These are phyloP conservation scores for Cordyceps fumosorosea DNA, from an alignment of 2,329 filamentous ascomycete species.

Conservation along the genomic window DNA sequence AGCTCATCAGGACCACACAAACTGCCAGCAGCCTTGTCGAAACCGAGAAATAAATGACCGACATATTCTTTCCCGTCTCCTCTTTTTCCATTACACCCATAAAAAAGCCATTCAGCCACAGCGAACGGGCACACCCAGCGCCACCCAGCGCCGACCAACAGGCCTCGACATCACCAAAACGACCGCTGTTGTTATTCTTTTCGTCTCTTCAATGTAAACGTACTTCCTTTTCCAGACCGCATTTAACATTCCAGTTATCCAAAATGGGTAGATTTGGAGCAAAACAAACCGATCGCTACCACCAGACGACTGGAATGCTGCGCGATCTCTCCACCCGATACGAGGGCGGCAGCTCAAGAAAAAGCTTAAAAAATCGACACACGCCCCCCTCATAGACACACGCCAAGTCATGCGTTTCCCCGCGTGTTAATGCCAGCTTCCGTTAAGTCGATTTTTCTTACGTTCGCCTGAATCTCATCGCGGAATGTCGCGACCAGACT, in stretches of 20 bases:
- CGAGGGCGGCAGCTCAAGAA: background rate
- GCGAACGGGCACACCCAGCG: background rate
- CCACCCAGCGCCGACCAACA: background rate
- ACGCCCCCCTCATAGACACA: background rate
- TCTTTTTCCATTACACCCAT: no score
- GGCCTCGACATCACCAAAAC: background rate
- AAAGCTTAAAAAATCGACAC: background rate
- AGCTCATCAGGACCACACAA: no score
- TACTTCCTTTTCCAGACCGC: background rate
- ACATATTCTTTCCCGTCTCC: no score
- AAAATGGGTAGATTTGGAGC: background rate
- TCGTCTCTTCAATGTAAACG: background rate
- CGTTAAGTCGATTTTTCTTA: background rate
- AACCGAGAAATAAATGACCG: no score
- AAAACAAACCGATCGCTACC: constrained; percentile 1
- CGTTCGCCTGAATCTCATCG: no score
- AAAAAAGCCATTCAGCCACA: no score
- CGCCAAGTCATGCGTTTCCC: background rate
- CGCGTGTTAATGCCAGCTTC: background rate
- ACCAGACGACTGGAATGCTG: background rate
- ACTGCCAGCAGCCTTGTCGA: no score
- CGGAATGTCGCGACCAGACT: background rate
- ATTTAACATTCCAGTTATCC: background rate
- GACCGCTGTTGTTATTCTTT: background rate
- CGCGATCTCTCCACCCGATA: background rate